Evolutionary conservation across 495 filamentous ascomycete genomes (phyloP).

Genomic region (Daldinia bambusicola): DNA sequence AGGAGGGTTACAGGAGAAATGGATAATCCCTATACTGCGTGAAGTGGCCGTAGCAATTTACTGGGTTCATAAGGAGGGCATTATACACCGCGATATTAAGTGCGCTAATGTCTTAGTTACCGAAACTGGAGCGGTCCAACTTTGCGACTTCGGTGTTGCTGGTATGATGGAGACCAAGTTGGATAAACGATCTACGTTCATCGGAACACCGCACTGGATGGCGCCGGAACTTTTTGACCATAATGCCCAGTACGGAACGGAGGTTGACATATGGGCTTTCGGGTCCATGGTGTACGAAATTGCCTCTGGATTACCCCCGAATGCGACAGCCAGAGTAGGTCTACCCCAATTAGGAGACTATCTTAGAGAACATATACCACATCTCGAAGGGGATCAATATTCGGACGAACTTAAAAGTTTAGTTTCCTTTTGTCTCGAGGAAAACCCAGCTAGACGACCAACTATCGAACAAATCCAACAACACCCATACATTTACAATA

Average conservation of each 20-base stretch:
- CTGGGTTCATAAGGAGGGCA: conserved; percentile 88
- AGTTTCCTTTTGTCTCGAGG: conserved; percentile 81
- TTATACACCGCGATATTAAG: conserved; percentile 97
- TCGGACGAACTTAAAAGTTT: conserved; percentile 79
- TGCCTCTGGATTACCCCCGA: conserved; percentile 87
- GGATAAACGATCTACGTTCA: conserved; percentile 90
- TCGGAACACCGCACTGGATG: conserved; percentile 98
- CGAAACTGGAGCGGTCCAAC: conserved; percentile 84
- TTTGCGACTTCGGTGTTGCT: conserved; percentile 96
- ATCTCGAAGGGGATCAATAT: conserved; percentile 80
- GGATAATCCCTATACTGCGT: conserved; percentile 86
- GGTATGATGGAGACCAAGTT: conserved; percentile 83
- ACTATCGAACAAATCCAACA: conserved; percentile 72
- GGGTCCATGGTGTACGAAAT: conserved; percentile 92
- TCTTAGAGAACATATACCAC: conserved; percentile 69
- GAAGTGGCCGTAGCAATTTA: conserved; percentile 86
- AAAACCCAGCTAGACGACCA: conserved; percentile 78
- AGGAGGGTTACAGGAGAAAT: conserved; percentile 84
- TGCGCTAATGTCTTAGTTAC: conserved; percentile 92
- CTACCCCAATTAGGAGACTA: conserved; percentile 67
- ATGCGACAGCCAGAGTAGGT: conserved; percentile 61
- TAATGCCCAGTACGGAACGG: conserved; percentile 66
- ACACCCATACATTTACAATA: conserved; percentile 71
- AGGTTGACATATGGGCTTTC: conserved; percentile 96
- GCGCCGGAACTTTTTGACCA: conserved; percentile 82